phyloP scores from a whole-genome alignment of 1,284 basidiomycete species.

The Sporisorium reilianum region DNA sequence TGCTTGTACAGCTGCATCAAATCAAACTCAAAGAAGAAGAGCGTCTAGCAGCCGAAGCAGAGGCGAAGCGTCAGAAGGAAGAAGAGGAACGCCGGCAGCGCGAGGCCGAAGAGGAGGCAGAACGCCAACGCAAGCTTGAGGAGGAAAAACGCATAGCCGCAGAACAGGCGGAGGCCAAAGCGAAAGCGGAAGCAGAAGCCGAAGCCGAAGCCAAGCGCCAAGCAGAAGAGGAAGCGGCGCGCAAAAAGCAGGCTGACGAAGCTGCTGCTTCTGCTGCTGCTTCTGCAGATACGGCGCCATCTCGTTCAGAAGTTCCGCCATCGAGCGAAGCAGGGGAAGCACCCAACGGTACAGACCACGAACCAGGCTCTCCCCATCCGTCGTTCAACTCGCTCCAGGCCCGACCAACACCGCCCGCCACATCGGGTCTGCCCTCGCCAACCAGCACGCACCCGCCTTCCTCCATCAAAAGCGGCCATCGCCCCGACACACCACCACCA shows the following conservation, averaged over 20 bases:
- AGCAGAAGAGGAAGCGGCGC: constrained; percentile 31
- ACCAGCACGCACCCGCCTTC: constrained; percentile 45
- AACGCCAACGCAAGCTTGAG: constrained; percentile 30
- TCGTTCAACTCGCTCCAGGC: constrained; percentile 61
- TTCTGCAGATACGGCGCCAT: neutral
- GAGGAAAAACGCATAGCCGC: constrained; percentile 29
- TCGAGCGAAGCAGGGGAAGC: constrained; percentile 25
- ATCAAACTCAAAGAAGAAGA: constrained; percentile 39
- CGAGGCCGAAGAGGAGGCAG: constrained; percentile 31
- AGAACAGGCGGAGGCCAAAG: constrained; percentile 31
- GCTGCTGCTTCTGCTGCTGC: constrained; percentile 4
- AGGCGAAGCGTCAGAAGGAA: constrained; percentile 26
- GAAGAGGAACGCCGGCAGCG: constrained; percentile 45
- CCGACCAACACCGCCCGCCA: constrained; percentile 58
- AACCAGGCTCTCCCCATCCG: constrained; percentile 54
- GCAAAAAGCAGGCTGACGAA: constrained; percentile 15
- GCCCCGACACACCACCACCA: constrained; percentile 28
- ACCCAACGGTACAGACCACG: constrained; percentile 11
- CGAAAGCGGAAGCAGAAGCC: constrained; percentile 17
- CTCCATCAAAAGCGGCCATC: constrained; percentile 40
- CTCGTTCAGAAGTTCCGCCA: neutral
- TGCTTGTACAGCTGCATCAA: constrained; percentile 16
- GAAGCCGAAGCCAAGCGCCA: constrained; percentile 14
- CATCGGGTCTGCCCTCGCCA: constrained; percentile 48
- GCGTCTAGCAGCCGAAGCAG: constrained; percentile 34